Percentiles rank a stretch among this genome's conserved stretches.
Conservation (phyloP, 2,329 filamentous ascomycete genomes). For the Ophiocordyceps sinensis region DNA sequence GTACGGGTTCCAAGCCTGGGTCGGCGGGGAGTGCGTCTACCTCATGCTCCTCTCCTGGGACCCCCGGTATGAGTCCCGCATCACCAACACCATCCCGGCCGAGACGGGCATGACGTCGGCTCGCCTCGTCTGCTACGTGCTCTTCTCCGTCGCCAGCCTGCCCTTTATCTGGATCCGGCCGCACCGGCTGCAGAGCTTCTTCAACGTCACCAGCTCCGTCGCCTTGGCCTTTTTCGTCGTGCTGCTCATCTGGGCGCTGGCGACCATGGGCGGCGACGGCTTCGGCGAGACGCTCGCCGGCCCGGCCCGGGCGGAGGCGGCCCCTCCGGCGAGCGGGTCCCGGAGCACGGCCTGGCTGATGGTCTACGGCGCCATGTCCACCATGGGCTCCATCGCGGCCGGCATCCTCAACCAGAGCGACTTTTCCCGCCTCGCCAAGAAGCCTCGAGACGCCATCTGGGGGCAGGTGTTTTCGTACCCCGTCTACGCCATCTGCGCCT, state of each 20-base stretch:
- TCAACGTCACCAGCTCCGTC: slow-evolving; percentile 23
- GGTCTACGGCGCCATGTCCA: slow-evolving; percentile 21
- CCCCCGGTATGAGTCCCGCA: slow-evolving; percentile 24
- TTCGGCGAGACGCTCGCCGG: slow-evolving; percentile 19
- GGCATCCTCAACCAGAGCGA: slow-evolving; percentile 25
- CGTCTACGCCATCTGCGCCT: slow-evolving; percentile 19
- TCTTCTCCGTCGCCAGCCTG: slow-evolving; percentile 28
- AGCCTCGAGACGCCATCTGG: slow-evolving; percentile 17
- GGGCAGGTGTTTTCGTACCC: slow-evolving; percentile 21
- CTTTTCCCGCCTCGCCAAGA: slow-evolving; percentile 19
- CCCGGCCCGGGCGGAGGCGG: slow-evolving; percentile 6
- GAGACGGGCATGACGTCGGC: slow-evolving; percentile 28
- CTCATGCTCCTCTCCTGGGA: slow-evolving; percentile 30
- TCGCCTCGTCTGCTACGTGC: slow-evolving; percentile 26
- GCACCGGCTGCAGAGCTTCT: slow-evolving; percentile 26
- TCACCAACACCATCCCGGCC: slow-evolving; percentile 25
- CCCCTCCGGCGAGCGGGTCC: slow-evolving; percentile 12
- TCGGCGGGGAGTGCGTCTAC: slow-evolving; percentile 30
- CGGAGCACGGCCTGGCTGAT: slow-evolving; percentile 20
- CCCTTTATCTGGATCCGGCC: slow-evolving; percentile 29
- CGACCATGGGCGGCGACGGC: slow-evolving; percentile 24
- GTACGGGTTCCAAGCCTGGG: slow-evolving; percentile 31
- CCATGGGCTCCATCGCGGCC: slow-evolving; percentile 21
- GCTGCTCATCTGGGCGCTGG: slow-evolving; percentile 27
- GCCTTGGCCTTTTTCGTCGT: slow-evolving; percentile 26